Evolutionary conservation across 2,329 filamentous ascomycete genomes (phyloP), one percentile per base, ranked within the genome.

Genomic region (Geosmithia morbida): DNA sequence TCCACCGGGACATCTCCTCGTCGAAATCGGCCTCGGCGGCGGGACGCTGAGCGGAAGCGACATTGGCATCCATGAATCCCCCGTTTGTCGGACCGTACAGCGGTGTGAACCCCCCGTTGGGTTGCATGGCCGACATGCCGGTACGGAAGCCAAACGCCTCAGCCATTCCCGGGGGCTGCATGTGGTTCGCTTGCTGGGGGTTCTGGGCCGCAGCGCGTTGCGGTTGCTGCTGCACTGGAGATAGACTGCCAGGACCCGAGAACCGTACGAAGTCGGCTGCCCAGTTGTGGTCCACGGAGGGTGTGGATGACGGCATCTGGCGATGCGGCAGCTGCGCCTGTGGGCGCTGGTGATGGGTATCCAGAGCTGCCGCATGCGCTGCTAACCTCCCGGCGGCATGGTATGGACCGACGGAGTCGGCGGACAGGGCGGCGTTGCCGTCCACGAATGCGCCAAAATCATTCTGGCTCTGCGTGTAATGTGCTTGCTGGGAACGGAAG

Each of bases 1-100:
- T 65, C 67, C 67, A 70, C 20, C 55, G 57, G 6, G 59, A 57
- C 60, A 70, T 65, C 41, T 70, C 66, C 39, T 60, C 51, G 45
- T 67, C 60, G 33, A 69, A 67, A n/a, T 67, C 63, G 14, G 58
- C 52, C 44, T 61, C 58, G 4, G 51, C 51, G 2, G 39, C 50
- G 2, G 52, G 55, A 7, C 51, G 52, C 37, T 58, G 56, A 2
- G 56, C 51, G 2, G 51, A 46, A 4, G 59, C 53, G 6, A 47
- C 44, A 13, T 46, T 53, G 11, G 54, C 50, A 7, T 55, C 53
- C 51, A 59, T 54, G 40, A 58, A 55, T 2, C 54, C 51, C 1
- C 53, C 54, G 16, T 53, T 57, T 1, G 56, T 52, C 3, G 56
- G 56, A 7, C 55, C 57, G 45, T 58, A 63, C 41, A 60, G 52